Conservation (phyloP, 805 yeast genomes). For the Metschnikowia colocasiae region DNA sequence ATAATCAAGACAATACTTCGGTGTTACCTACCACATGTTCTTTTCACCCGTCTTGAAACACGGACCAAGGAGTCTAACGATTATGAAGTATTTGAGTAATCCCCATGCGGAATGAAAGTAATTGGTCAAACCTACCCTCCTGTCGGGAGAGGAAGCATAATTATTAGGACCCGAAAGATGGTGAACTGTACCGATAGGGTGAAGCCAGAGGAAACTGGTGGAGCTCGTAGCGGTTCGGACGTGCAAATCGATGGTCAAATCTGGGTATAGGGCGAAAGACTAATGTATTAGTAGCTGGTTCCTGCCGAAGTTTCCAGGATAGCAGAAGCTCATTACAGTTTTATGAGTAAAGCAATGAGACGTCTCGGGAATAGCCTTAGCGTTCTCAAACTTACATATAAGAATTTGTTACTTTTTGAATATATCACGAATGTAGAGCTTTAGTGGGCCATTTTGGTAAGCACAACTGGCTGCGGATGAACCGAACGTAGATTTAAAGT, state of each 20-base stretch:
- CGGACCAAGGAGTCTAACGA: neutral
- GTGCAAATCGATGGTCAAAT: neutral
- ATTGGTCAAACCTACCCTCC: slow-evolving; percentile 36
- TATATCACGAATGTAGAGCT: too few relatives aligned
- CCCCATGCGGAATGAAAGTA: slow-evolving; percentile 36
- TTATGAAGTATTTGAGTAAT: slow-evolving; percentile 29
- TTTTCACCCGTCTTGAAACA: neutral
- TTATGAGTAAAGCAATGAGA: too few relatives aligned
- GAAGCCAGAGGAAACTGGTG: neutral
- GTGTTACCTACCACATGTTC: neutral
- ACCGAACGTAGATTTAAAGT: too few relatives aligned
- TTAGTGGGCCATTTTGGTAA: too few relatives aligned
- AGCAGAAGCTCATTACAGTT: too few relatives aligned
- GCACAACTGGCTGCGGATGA: too few relatives aligned
- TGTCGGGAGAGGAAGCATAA: neutral
- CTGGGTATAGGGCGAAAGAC: neutral
- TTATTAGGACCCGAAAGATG: neutral
- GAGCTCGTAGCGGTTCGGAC: neutral
- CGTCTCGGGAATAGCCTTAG: too few relatives aligned
- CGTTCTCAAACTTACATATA: too few relatives aligned
- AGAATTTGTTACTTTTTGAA: too few relatives aligned
- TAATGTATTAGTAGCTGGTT: too few relatives aligned
- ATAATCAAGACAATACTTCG: slow-evolving; percentile 3
- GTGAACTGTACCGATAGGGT: neutral
- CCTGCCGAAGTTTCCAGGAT: too few relatives aligned